These are phyloP conservation scores for Acrodontium crateriforme DNA, from an alignment of 2,329 filamentous ascomycete species.

Conservation along the genomic window DNA sequence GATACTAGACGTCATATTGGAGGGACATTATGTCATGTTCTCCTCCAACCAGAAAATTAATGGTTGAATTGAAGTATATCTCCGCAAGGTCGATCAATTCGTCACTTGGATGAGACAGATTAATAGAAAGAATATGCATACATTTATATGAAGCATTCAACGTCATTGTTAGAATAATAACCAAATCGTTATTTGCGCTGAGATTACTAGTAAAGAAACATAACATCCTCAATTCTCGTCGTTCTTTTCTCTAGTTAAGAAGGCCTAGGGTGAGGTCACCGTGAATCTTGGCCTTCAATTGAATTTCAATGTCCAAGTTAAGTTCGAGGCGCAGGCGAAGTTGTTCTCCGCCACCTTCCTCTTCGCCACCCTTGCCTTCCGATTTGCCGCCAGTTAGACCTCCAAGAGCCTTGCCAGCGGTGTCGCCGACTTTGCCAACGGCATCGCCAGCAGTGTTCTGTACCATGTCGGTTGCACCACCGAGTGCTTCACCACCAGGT, in stretches of 20 bases:
- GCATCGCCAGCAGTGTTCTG: conserved; percentile 38
- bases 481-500: conserved; percentile 38
- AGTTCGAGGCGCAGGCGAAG: conserved; percentile 44
- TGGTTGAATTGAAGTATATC: no score
- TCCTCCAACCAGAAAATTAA: no score
- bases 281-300: conserved; percentile 51
- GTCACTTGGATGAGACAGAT: no score
- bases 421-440: conserved; percentile 30
- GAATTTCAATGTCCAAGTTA: conserved; percentile 49
- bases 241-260: conserved; percentile 24
- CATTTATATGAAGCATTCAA: no score
- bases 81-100: no score
- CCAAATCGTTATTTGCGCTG: not conserved
- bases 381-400: conserved; percentile 31
- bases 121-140: no score
- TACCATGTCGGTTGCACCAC: conserved; percentile 42
- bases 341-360: conserved; percentile 31
- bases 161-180: not conserved
- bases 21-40: no score
- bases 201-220: no score
- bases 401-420: conserved; percentile 32
- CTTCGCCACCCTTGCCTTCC: conserved; percentile 9
- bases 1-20: no score
- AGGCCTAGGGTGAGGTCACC: conserved; percentile 47
- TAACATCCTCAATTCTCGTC: not conserved